These are phyloP conservation scores for Trichocladium antarcticum DNA, from an alignment of 495 filamentous ascomycete species.

Conservation along the genomic window DNA sequence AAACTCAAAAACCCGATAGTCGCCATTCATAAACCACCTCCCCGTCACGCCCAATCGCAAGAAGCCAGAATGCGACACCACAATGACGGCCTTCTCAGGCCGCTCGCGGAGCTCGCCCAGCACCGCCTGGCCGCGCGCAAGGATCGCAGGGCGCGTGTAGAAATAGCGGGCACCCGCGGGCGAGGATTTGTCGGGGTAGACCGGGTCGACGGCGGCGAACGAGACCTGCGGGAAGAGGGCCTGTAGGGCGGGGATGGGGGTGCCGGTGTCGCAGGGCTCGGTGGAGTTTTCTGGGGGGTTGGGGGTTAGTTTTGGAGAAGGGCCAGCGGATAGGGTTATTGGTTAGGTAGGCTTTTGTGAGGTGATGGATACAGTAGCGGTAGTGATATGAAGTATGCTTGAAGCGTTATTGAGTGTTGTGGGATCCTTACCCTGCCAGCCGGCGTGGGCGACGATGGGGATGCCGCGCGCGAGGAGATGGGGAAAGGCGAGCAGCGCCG, in stretches of 20 bases:
- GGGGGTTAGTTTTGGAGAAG: neutral
- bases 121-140: conserved; percentile 37
- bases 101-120: conserved; percentile 40
- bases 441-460: conserved; percentile 41
- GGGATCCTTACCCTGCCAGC: conserved; percentile 36
- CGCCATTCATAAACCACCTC: conserved; percentile 45
- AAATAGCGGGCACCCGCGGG: conserved; percentile 32
- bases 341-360: too few species aligned
- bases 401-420: too few species aligned
- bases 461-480: conserved; percentile 44
- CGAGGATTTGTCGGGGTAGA: conserved; percentile 47
- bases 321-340: neutral
- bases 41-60: conserved; percentile 38
- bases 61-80: conserved; percentile 51
- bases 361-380: too few species aligned
- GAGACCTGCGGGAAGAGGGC: conserved; percentile 43
- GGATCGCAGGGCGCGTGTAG: conserved; percentile 37
- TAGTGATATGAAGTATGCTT: neutral
- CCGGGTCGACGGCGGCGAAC: conserved; percentile 42
- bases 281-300: conserved; percentile 39
- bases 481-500: conserved; percentile 38
- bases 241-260: conserved; percentile 28
- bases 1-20: conserved; percentile 53
- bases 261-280: conserved; percentile 49
- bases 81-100: conserved; percentile 50